Evolutionary conservation across 2,329 filamentous ascomycete genomes (phyloP).

Genomic region (Alternaria consortialis): DNA sequence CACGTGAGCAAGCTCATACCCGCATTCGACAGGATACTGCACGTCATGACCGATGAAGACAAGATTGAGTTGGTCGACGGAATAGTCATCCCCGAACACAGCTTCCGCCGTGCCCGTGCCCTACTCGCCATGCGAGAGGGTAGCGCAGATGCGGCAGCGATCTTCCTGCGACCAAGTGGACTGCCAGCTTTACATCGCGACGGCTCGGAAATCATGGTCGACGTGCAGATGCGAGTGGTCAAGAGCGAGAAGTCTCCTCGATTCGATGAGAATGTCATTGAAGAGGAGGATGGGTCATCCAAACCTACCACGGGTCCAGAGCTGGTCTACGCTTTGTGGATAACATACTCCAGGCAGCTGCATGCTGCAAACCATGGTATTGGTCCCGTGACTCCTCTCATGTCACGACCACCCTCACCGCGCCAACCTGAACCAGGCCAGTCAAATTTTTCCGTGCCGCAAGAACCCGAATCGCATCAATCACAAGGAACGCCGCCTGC

Average conservation of each 20-base stretch:
- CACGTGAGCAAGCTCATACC: constrained; percentile 83
- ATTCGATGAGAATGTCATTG: constrained; percentile 69
- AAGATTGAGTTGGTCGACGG: constrained; percentile 84
- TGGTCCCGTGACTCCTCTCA: constrained; percentile 69
- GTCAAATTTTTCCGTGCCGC: constrained; percentile 55
- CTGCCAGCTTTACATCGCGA: constrained; percentile 88
- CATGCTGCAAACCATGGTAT: constrained; percentile 75
- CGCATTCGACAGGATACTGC: constrained; percentile 83
- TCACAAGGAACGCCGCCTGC: constrained; percentile 49
- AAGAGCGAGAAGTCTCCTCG: constrained; percentile 72
- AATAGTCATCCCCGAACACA: constrained; percentile 96
- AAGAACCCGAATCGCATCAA: constrained; percentile 47
- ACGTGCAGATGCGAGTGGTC: constrained; percentile 95
- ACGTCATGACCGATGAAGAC: constrained; percentile 85
- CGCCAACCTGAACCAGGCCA: constrained; percentile 83
- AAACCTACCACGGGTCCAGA: constrained; percentile 65
- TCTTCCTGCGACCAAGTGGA: constrained; percentile 85
- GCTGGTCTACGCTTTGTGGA: constrained; percentile 93
- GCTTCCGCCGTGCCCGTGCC: constrained; percentile 87
- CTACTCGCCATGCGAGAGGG: constrained; percentile 85
- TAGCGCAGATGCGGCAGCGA: constrained; percentile 74
- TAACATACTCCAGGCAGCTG: constrained; percentile 93
- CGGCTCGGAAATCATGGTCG: constrained; percentile 89
- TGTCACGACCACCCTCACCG: constrained; percentile 75
- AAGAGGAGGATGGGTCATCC: constrained; percentile 62